phyloP scores from a whole-genome alignment of 148 eudicot species.

The Camellia japonica region DNA sequence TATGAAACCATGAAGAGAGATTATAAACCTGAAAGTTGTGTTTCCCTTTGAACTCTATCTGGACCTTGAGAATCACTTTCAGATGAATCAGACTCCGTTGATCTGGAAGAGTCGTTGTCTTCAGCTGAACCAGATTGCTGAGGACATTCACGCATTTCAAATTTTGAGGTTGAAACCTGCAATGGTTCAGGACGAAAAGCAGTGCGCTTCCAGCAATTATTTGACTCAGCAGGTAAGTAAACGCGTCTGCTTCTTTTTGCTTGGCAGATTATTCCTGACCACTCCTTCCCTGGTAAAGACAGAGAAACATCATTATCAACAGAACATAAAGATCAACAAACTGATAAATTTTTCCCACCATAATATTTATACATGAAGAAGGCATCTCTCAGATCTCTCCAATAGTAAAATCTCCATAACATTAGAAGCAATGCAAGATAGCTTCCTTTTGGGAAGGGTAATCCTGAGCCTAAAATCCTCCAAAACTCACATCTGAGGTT shows the following conservation, averaged over 20 bases:
- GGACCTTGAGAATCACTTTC: conserved; percentile 10
- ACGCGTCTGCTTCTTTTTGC: conserved; percentile 30
- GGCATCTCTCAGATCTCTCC: background rate
- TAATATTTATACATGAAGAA: background rate
- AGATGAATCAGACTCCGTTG: conserved; percentile 2
- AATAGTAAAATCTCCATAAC: background rate
- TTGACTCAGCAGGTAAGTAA: conserved; percentile 25
- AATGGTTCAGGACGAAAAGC: conserved; percentile 1
- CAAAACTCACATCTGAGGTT: background rate
- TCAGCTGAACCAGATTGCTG: conserved; percentile 16
- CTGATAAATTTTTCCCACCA: background rate
- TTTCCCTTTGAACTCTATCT: conserved; percentile 11
- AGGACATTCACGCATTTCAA: background rate
- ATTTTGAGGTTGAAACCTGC: background rate
- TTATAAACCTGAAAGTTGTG: conserved; percentile 23
- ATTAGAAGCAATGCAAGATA: background rate
- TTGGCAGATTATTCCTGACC: conserved; percentile 11
- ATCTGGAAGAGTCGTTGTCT: background rate
- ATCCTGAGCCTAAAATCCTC: background rate
- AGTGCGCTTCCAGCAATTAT: conserved; percentile 4
- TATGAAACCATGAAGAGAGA: background rate
- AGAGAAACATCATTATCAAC: conserved; percentile 7
- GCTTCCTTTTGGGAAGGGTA: background rate
- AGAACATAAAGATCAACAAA: conserved; percentile 2
- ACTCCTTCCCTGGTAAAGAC: conserved; percentile 16